These are phyloP conservation scores for Lentinula edodes DNA, from an alignment of 768 basidiomycete genomes.

Conservation along the genomic window DNA sequence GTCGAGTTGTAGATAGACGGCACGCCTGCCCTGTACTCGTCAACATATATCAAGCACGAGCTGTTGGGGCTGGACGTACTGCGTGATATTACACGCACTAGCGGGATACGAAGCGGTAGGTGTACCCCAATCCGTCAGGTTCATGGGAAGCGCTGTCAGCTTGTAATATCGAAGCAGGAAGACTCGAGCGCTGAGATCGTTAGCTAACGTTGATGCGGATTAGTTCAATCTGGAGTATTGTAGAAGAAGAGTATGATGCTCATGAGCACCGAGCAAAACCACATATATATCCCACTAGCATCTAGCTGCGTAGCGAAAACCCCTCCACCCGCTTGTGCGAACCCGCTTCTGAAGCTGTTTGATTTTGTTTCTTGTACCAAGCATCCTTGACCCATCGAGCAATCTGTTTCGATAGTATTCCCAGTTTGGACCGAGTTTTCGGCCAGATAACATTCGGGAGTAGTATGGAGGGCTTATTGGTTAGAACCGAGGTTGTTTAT, in stretches of 20 bases:
- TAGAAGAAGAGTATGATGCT: neutral
- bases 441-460: constrained; percentile 28
- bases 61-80: constrained; percentile 44
- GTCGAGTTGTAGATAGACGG: constrained; percentile 33
- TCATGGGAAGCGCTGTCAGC: constrained; percentile 11
- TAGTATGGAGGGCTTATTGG: constrained; percentile 54
- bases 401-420: constrained; percentile 22
- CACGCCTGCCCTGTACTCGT: constrained; percentile 41
- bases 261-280: constrained; percentile 6
- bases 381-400: constrained; percentile 34
- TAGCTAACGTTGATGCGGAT: too few species aligned
- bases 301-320: constrained; percentile 22
- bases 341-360: constrained; percentile 42
- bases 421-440: constrained; percentile 25
- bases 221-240: too few species aligned
- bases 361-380: constrained; percentile 35
- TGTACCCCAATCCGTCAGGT: constrained; percentile 33
- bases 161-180: constrained; percentile 15
- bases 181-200: neutral
- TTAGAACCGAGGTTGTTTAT: constrained; percentile 49
- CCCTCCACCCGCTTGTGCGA: constrained; percentile 47
- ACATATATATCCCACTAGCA: constrained; percentile 5
- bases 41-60: constrained; percentile 43
- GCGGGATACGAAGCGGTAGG: constrained; percentile 39
- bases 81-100: constrained; percentile 34